Evolutionary conservation across 441 rosid genomes (phyloP).

Genomic region (Mallotus japonicus): DNA sequence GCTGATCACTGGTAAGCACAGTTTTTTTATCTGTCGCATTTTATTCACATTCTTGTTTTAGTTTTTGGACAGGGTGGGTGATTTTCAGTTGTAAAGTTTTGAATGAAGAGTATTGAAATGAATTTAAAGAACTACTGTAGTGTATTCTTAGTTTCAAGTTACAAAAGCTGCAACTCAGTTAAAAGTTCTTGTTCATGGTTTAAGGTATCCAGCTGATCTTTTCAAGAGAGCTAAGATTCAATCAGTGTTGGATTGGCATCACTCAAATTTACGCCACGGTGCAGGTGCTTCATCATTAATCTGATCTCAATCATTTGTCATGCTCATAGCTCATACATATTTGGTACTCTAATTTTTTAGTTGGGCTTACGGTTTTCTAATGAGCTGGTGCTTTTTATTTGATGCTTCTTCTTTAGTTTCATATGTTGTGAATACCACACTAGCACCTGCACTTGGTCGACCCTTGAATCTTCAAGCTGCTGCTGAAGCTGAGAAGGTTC

Average conservation of each 20-base stretch:
- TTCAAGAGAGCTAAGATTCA: slow-evolving; percentile 73
- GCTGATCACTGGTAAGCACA: slow-evolving; percentile 68
- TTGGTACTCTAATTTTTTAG: no score
- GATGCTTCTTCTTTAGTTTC: slow-evolving; percentile 37
- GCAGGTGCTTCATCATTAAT: slow-evolving; percentile 43
- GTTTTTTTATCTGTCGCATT: no score
- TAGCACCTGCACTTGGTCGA: slow-evolving; percentile 61
- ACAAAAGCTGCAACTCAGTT: not conserved
- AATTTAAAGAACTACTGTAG: no score
- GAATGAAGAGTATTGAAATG: no score
- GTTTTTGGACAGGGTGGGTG: not conserved
- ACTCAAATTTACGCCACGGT: slow-evolving; percentile 71
- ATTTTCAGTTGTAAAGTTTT: not conserved
- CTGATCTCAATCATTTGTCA: not conserved
- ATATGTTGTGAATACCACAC: slow-evolving; percentile 39
- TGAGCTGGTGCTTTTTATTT: slow-evolving; percentile 18
- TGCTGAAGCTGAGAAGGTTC: slow-evolving; percentile 58
- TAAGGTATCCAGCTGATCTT: slow-evolving; percentile 87
- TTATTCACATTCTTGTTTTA: not conserved
- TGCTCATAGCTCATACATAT: no score
- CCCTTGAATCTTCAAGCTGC: slow-evolving; percentile 59
- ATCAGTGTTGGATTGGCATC: slow-evolving; percentile 95
- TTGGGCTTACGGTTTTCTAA: not conserved
- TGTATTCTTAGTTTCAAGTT: no score
- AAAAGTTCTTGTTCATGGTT: slow-evolving; percentile 17